Percentiles rank a stretch among this genome's conserved stretches.
phyloP scores from a whole-genome alignment of 1,284 basidiomycete genomes.

The Cystobasidium slooffiae region DNA sequence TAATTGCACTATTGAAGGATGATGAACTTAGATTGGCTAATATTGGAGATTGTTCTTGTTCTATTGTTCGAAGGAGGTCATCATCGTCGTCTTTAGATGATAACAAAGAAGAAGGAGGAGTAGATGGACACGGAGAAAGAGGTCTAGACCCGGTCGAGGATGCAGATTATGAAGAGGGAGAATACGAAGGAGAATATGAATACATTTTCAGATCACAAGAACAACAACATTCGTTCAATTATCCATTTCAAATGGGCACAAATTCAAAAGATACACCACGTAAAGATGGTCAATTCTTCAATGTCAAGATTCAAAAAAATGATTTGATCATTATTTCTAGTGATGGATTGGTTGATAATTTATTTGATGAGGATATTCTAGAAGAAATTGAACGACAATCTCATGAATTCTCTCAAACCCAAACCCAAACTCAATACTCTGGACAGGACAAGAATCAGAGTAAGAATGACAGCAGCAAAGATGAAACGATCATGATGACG shows the following conservation, averaged over 20 bases:
- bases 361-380: constrained; percentile 92
- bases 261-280: constrained; percentile 69
- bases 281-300: constrained; percentile 72
- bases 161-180: too few species aligned
- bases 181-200: constrained; percentile 44
- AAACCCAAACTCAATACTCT: neutral
- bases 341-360: constrained; percentile 90
- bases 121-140: too few species aligned
- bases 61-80: constrained; percentile 49
- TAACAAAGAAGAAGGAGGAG: too few species aligned
- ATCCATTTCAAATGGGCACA: constrained; percentile 84
- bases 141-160: too few species aligned
- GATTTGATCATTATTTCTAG: constrained; percentile 88
- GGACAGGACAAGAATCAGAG: constrained; percentile 11
- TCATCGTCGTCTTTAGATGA: too few species aligned
- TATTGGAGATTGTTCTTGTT: constrained; percentile 81
- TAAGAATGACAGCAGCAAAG: neutral
- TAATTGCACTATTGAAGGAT: constrained; percentile 65
- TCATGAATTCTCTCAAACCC: too few species aligned
- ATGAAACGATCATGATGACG: neutral
- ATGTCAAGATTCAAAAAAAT: constrained; percentile 76
- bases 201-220: constrained; percentile 82
- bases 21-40: constrained; percentile 87
- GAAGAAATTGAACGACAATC: constrained; percentile 80
- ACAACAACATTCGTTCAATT: constrained; percentile 97